These are phyloP conservation scores for Carnegiea gigantea DNA, from an alignment of 179 eudicot genomes.

Conservation along the genomic window DNA sequence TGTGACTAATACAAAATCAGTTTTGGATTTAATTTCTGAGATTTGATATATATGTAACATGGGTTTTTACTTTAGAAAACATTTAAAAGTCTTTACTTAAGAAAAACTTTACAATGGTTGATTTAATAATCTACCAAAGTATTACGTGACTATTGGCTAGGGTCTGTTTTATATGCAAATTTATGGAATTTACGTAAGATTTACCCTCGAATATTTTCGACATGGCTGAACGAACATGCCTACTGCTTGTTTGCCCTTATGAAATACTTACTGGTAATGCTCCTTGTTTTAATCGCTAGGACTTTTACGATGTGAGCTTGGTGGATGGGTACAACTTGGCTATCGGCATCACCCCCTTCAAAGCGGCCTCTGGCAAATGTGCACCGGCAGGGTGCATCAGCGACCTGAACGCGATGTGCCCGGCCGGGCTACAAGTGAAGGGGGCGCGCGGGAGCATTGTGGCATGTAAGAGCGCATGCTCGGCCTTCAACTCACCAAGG, in stretches of 20 bases:
- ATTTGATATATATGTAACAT: no score
- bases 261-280: neutral
- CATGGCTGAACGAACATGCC: neutral
- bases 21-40: neutral
- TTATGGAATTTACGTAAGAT: no score
- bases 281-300: slow-evolving; percentile 21
- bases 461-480: slow-evolving; percentile 94
- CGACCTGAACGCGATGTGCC: slow-evolving; percentile 88
- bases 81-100: no score
- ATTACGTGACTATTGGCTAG: neutral
- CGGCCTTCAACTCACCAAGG: slow-evolving; percentile 79
- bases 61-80: no score
- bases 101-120: neutral
- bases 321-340: slow-evolving; percentile 95
- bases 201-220: neutral
- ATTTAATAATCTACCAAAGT: neutral
- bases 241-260: neutral
- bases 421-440: slow-evolving; percentile 78
- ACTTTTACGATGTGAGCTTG: slow-evolving; percentile 88
- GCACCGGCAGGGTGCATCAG: slow-evolving; percentile 78
- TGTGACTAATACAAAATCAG: no score
- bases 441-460: slow-evolving; percentile 57
- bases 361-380: slow-evolving; percentile 64
- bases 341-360: slow-evolving; percentile 66
- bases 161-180: no score